These are phyloP conservation scores for Sphagnum magellanicum DNA, from an alignment of 228 moss, liverwort and hornwort species.

Conservation along the genomic window DNA sequence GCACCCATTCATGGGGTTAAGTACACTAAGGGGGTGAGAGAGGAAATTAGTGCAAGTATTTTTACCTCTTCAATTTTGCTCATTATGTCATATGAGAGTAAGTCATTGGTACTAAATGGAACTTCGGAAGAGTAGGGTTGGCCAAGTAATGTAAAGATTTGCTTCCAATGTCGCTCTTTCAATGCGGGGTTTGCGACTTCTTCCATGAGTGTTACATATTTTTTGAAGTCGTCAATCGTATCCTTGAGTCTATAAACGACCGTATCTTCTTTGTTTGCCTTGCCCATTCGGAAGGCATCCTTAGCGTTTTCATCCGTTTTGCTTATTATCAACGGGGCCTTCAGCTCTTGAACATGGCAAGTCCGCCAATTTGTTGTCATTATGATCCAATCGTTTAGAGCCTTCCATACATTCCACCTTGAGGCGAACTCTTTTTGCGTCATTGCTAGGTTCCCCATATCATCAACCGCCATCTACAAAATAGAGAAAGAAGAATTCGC, in stretches of 20 bases:
- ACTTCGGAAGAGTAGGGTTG: slow-evolving; percentile 31
- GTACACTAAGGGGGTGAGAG: too few species aligned
- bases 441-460: slow-evolving; percentile 74
- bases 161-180: slow-evolving; percentile 75
- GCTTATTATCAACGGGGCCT: slow-evolving; percentile 30
- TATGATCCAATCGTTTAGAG: slow-evolving; percentile 70
- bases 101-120: slow-evolving; percentile 61
- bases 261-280: slow-evolving; percentile 83
- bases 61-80: slow-evolving; percentile 69
- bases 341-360: slow-evolving; percentile 49
- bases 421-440: slow-evolving; percentile 78
- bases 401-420: slow-evolving; percentile 88
- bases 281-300: slow-evolving; percentile 87
- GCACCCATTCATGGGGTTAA: too few species aligned
- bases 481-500: too few species aligned
- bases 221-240: slow-evolving; percentile 70
- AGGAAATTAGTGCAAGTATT: too few species aligned
- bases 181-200: slow-evolving; percentile 91
- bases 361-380: slow-evolving; percentile 55
- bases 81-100: slow-evolving; percentile 44
- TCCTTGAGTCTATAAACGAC: slow-evolving; percentile 85
- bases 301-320: slow-evolving; percentile 78
- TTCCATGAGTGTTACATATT: slow-evolving; percentile 61
- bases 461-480: slow-evolving; percentile 79
- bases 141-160: slow-evolving; percentile 50